Percentiles rank a stretch among this genome's conserved stretches.
These are phyloP conservation scores for Melanogaster broomeanus DNA, from an alignment of 768 basidiomycete species.

Conservation along the genomic window DNA sequence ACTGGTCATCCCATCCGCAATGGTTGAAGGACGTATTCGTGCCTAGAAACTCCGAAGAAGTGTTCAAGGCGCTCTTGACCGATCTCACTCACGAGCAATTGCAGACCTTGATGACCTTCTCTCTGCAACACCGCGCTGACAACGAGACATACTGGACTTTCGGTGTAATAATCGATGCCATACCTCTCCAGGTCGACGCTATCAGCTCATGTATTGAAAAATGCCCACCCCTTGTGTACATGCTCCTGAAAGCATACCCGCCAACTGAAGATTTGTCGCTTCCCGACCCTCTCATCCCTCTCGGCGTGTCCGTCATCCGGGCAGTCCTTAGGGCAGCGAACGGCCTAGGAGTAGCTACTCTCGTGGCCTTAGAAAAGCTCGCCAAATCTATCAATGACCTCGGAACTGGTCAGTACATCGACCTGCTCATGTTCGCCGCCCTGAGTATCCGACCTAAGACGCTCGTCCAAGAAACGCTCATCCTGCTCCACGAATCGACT, in stretches of 20 bases:
- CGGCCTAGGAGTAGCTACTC: conserved; percentile 50
- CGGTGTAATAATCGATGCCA: conserved; percentile 32
- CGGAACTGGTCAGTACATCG: conserved; percentile 45
- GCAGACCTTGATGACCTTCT: conserved; percentile 15
- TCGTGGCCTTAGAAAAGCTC: conserved; percentile 61
- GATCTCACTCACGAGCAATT: conserved; percentile 23
- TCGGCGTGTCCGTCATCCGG: conserved; percentile 39
- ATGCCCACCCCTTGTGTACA: conserved; percentile 56
- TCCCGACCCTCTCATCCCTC: conserved; percentile 26
- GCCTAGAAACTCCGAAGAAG: conserved; percentile 15
- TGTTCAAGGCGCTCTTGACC: conserved; percentile 21
- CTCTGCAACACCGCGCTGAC: conserved; percentile 53
- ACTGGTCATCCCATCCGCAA: conserved; percentile 38
- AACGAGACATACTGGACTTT: conserved; percentile 57
- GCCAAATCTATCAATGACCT: conserved; percentile 44
- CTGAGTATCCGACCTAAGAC: conserved; percentile 52
- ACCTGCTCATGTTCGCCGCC: conserved; percentile 52
- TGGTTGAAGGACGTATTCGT: conserved; percentile 37
- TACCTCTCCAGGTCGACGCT: conserved; percentile 29
- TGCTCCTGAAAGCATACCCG: conserved; percentile 48
- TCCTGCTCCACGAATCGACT: conserved; percentile 57
- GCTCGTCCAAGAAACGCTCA: conserved; percentile 58
- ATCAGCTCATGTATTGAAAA: conserved; percentile 46
- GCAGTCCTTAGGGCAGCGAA: conserved; percentile 59
- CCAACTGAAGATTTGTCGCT: conserved; percentile 41